Evolutionary conservation across 1,284 basidiomycete genomes (phyloP), one percentile per base, ranked within the genome.

Genomic region (Marasmius fiardii): DNA sequence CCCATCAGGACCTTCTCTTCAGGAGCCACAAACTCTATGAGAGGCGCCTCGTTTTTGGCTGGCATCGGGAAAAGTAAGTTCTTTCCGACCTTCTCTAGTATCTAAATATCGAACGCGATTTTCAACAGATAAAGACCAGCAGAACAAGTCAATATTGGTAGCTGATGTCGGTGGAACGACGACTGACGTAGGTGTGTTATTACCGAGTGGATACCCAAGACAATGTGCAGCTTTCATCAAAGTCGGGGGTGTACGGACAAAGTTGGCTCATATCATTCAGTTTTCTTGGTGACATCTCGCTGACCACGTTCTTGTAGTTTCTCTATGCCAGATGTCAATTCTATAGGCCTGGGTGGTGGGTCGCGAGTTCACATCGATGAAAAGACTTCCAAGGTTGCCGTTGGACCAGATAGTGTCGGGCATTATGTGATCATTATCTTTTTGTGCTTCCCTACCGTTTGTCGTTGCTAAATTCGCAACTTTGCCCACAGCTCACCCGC

Each of bases 11-110:
- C 82, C 0, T 85, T 83, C 65, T 76, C 77, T 0, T 80, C 77
- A 8, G 82, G 82, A 4, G 77, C 81, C 0, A 85, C 82, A 20
- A 85, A 85, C 64, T 82, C 80, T 1, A 85, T 85, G 81, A 70
- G 81, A 43, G 82, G 81, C 1, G 81, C 81, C 2, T 77, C 76
- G 5, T 82, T 78, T 63, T 70, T 83, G 11, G 75, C 80, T 0
- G 73, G 75, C 0, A 62, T 79, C 10, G 73, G 74, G 50, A 64
- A 66, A 60, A 63, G 58, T 44, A 66, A 63, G 8, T 64, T 20
- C 18, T 35, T 35, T 16, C 18, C 5, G 5, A 14, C 5, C 16
- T 39, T 14, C 18, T 6, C 12, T 16, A 14, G 5, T 14, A 4
- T 5, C 12, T 14, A 20, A 39, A 4, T 4, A 4, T 20, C 37